Percentiles rank a stretch among this genome's conserved stretches.
Evolutionary conservation across 257 asterid genomes (phyloP).

Genomic region (Capsicum chinense): DNA sequence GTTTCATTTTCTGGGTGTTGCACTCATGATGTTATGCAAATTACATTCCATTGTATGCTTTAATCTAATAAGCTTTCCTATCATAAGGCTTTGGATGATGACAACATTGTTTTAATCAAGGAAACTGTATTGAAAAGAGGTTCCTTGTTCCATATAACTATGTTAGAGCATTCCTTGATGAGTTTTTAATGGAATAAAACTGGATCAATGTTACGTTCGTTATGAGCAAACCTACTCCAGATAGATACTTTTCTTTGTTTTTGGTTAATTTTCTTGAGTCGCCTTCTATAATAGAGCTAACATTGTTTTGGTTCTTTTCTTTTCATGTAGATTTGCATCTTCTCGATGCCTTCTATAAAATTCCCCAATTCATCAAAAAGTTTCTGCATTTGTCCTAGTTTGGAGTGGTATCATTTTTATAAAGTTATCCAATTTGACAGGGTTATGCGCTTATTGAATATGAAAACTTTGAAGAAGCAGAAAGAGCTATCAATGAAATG

Average conservation of each 20-base stretch:
- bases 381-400: neutral
- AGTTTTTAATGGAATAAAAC: neutral
- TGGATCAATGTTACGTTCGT: neutral
- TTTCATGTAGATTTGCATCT: too few relatives aligned
- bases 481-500: slow-evolving; percentile 69
- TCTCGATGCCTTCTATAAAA: too few relatives aligned
- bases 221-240: neutral
- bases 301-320: too few relatives aligned
- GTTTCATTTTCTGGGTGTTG: neutral
- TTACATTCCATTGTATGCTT: neutral
- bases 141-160: neutral
- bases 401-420: neutral
- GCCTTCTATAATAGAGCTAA: too few relatives aligned
- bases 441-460: slow-evolving; percentile 83
- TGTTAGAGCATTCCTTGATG: neutral
- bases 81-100: neutral
- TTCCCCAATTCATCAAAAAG: too few relatives aligned
- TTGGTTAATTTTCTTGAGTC: too few relatives aligned
- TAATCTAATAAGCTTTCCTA: neutral
- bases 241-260: neutral
- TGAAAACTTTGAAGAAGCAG: slow-evolving; percentile 82
- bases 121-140: neutral
- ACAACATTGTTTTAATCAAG: neutral
- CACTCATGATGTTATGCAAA: neutral
- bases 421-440: slow-evolving; percentile 34